phyloP scores from a whole-genome alignment of 1,284 basidiomycete species.

The Trichosporon coremiiforme region DNA sequence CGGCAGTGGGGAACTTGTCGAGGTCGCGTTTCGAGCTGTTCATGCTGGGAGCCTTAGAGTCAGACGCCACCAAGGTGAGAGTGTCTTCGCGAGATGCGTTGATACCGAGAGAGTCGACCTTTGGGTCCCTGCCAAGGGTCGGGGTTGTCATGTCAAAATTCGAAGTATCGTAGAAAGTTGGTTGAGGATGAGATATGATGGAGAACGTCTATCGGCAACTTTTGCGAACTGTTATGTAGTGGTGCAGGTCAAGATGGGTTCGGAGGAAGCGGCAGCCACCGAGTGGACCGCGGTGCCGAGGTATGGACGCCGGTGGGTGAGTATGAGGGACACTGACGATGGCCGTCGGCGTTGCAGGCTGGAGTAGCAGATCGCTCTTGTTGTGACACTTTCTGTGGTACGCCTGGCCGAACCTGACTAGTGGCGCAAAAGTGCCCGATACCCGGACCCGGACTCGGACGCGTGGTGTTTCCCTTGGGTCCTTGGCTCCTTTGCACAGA shows the following conservation, averaged over 20 bases:
- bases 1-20: neutral
- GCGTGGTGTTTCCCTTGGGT: neutral
- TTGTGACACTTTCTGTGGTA: neutral
- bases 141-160: constrained; percentile 6
- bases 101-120: neutral
- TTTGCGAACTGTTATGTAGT: neutral
- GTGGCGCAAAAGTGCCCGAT: neutral
- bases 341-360: constrained; percentile 2
- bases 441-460: neutral
- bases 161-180: neutral
- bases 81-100: constrained; percentile 6
- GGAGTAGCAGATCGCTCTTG: neutral
- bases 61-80: neutral
- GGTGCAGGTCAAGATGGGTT: neutral
- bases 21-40: constrained; percentile 13
- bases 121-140: neutral
- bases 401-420: neutral
- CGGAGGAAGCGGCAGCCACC: neutral
- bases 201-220: neutral
- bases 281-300: neutral
- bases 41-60: constrained; percentile 18
- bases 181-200: neutral
- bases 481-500: neutral
- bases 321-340: neutral
- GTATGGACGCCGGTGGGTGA: neutral